Evolutionary conservation across 768 basidiomycete species (phyloP).

Genomic region (Suillus luteus): DNA sequence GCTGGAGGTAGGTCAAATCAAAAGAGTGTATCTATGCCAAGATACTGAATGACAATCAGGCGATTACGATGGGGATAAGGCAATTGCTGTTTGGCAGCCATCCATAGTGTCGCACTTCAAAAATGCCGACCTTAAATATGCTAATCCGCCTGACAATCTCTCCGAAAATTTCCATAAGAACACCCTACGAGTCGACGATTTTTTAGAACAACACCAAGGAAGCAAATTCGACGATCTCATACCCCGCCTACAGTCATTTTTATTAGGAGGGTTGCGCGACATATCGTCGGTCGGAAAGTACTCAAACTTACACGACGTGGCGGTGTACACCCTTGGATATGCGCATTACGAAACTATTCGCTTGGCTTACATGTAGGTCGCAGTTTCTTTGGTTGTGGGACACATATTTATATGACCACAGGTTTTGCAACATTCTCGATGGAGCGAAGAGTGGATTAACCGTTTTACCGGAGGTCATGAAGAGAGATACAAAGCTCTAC

Average conservation of each 20-base stretch:
- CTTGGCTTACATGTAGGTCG: slow-evolving; percentile 55
- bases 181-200: not conserved
- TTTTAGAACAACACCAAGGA: slow-evolving; percentile 6
- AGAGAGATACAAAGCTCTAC: slow-evolving; percentile 30
- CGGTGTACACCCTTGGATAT: slow-evolving; percentile 57
- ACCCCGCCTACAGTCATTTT: slow-evolving; percentile 45
- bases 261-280: slow-evolving; percentile 53
- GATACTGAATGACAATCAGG: slow-evolving; percentile 36
- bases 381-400: not conserved
- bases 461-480: slow-evolving; percentile 37
- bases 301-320: slow-evolving; percentile 55
- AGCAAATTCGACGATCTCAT: slow-evolving; percentile 16
- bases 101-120: slow-evolving; percentile 54
- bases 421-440: slow-evolving; percentile 59
- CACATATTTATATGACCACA: slow-evolving; percentile 17
- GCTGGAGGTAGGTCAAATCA: slow-evolving; percentile 51
- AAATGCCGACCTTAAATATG: slow-evolving; percentile 52
- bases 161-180: slow-evolving; percentile 37
- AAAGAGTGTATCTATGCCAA: not conserved
- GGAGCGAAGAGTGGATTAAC: slow-evolving; percentile 60
- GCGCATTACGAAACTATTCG: slow-evolving; percentile 46
- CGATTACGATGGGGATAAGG: slow-evolving; percentile 74
- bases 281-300: slow-evolving; percentile 53
- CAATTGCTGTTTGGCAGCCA: slow-evolving; percentile 58
- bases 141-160: slow-evolving; percentile 50